Evolutionary conservation across 257 asterid species (phyloP).

Genomic region (Anisodus acutangulus): DNA sequence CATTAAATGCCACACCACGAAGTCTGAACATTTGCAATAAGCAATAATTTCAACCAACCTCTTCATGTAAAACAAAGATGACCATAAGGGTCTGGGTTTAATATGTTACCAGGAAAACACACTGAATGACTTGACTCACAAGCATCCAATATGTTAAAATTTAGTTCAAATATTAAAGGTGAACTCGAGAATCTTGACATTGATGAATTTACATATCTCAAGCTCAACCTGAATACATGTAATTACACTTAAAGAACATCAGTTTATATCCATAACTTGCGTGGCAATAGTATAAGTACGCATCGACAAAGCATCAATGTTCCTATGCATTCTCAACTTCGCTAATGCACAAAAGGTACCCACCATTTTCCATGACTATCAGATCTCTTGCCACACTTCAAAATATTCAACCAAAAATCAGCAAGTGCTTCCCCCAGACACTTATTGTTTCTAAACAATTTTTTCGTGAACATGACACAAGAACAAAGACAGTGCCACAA

Average conservation of each 20-base stretch:
- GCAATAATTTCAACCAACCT: neutral
- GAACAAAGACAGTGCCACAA: slow-evolving; percentile 24
- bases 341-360: neutral
- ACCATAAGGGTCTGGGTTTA: neutral
- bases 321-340: neutral
- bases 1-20: slow-evolving; percentile 3
- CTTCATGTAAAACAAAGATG: neutral
- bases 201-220: neutral
- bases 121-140: neutral
- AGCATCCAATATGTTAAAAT: neutral
- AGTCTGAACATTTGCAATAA: neutral
- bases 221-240: neutral
- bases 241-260: neutral
- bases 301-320: neutral
- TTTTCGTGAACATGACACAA: neutral
- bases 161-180: neutral
- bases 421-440: neutral
- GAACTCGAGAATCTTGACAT: slow-evolving; percentile 6
- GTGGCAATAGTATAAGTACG: neutral
- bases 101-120: neutral
- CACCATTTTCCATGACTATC: neutral
- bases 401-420: neutral
- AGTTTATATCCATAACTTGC: neutral
- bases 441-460: neutral
- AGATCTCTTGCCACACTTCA: slow-evolving; percentile 4